These are phyloP conservation scores for Diaporthe amygdali DNA, from an alignment of 2,329 filamentous ascomycete genomes.

Conservation along the genomic window DNA sequence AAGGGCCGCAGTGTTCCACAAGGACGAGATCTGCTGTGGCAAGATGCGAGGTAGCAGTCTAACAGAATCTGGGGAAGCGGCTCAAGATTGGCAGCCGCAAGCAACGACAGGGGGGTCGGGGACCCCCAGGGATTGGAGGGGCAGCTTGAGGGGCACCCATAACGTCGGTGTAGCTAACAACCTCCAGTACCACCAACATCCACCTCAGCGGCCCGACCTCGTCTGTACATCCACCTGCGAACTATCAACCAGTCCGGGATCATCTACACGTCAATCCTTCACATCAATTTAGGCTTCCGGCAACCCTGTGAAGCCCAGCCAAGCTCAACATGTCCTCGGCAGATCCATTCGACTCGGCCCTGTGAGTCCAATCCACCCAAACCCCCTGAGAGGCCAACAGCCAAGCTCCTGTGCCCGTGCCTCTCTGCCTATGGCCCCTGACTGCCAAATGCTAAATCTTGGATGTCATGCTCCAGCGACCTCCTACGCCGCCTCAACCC, in stretches of 20 bases:
- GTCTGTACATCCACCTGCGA: background rate
- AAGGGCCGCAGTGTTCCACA: conserved; percentile 1
- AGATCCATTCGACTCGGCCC: conserved; percentile 77
- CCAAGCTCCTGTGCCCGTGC: background rate
- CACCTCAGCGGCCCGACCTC: background rate
- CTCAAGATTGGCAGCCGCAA: conserved; percentile 15
- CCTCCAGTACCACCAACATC: conserved; percentile 2
- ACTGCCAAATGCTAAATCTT: conserved; percentile 6
- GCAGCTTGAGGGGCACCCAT: conserved; percentile 20
- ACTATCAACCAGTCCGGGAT: background rate
- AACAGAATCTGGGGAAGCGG: conserved; percentile 20
- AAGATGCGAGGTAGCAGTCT: conserved; percentile 4
- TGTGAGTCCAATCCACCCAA: conserved; percentile 58
- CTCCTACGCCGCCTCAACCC: conserved; percentile 97
- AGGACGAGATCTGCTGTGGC: background rate
- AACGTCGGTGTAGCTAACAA: conserved; percentile 26
- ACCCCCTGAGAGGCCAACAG: conserved; percentile 6
- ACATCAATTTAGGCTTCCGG: background rate
- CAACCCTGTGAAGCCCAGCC: background rate
- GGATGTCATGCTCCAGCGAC: conserved; percentile 66
- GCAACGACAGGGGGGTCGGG: conserved; percentile 14
- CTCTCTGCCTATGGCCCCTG: background rate
- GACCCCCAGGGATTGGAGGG: conserved; percentile 23
- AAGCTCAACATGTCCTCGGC: conserved; percentile 50
- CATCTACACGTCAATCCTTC: background rate